Evolutionary conservation across 495 filamentous ascomycete genomes (phyloP), one percentile per base, ranked within the genome.

Genomic region (Hypoxylon fragiforme): DNA sequence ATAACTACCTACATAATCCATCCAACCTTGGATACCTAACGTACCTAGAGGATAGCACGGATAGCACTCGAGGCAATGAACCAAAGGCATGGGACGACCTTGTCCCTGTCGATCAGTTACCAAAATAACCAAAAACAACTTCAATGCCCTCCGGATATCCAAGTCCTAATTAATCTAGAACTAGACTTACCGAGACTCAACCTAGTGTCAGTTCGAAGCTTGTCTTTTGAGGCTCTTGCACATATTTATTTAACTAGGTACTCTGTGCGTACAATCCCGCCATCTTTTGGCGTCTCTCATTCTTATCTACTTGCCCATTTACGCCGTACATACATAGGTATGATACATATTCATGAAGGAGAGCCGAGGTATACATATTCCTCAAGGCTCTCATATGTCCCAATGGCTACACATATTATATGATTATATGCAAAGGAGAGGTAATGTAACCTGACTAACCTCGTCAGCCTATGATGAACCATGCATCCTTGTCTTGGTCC

Each of bases 41-140:
- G n/a, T n/a, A n/a, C n/a, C n/a, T n/a, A n/a, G n/a, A n/a, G n/a
- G n/a, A n/a, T n/a, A n/a, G n/a, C n/a, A n/a, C n/a, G n/a, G n/a
- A n/a, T n/a, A n/a, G n/a, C n/a, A n/a, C n/a, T n/a, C n/a, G n/a
- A 14, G 54, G 50, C 18, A 13, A 45, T 20, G 40, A 60, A 41
- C 57, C 57, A 54, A 45, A 14, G 39, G 41, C 15, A 45, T 26
- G 57, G 57, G 40, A 54, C 45, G 24, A 22, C 57, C 38, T 42
- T 54, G 50, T 60, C 44, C 57, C 50, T 50, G 50, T 54, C 50
- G 50, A 54, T 60, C 50, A 48, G 22, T 18, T 24, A 5, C 45
- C 15, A 46, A 35, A 49, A 34, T 53, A 19, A n/a, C n/a, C n/a
- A n/a, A n/a, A n/a, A n/a, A n/a, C n/a, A n/a, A n/a, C 20, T 47